Evolutionary conservation across 1,139 yeast species (phyloP), one percentile per base, ranked within the genome.

Genomic region (Saccharomyces hybrid): DNA sequence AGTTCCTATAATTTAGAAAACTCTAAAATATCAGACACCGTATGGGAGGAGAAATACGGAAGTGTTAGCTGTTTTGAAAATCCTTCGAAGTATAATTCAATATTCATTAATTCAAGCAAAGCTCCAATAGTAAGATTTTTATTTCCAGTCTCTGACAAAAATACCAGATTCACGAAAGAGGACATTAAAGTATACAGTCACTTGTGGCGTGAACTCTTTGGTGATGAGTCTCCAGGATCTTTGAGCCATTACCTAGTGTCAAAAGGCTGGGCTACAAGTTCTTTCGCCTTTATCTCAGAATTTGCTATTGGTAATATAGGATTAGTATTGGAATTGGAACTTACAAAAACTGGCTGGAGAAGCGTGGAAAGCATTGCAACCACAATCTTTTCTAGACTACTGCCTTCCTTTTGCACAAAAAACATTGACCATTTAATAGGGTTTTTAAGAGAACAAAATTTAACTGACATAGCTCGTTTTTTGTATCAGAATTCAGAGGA

Each of bases 171-270:
- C 11, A 51, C 60, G 0, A 23, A 51, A 7, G 56, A 48, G 34
- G 64, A 65, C 16, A 47, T 65, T 1, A 48, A 50, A 14, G 57
- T 74, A 26, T 75, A 71, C 50, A 68, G 71, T 27, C 68, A 68
- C 14, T 67, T 76, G 5, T 83, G 87, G 86, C 73, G 82, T 53
- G 78, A 78, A 52, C 51, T 84, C 0, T 67, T 84, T 48, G 91
- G 91, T 0, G 85, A 82, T 63, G 91, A 85, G 67, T 68, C 80
- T 1, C 54, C 61, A 1, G 77, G 76, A 0, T 79, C 88, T 0
- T 68, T 75, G 41, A 74, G 73, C 60, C 66, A 70, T 51, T 68
- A 58, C 53, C 68, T 77, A 23, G 66, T 57, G 20, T 48, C 52
- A 46, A 71, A 60, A 14, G 69, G 70, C 16, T 73, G 69, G 54